phyloP scores from a whole-genome alignment of 108 stramenopile genomes.

The Nitzschia sp. region DNA sequence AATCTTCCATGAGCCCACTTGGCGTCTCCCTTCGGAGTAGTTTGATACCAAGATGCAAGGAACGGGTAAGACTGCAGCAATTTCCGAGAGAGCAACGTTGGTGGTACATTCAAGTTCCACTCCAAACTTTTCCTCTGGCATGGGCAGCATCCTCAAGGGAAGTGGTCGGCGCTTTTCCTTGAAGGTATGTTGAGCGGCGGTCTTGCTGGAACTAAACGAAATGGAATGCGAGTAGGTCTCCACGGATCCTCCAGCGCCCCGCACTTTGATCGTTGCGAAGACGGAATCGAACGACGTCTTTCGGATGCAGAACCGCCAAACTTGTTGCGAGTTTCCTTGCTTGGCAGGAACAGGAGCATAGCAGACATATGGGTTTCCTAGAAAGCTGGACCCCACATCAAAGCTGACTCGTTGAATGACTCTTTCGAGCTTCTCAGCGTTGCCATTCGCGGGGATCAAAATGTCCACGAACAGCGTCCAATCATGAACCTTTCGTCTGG shows the following conservation, averaged over 20 bases:
- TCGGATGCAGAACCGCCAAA: constrained; percentile 44
- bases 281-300: constrained; percentile 48
- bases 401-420: constrained; percentile 48
- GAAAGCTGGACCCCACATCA: constrained; percentile 46
- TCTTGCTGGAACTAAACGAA: background rate
- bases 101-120: constrained; percentile 47
- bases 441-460: background rate
- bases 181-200: background rate
- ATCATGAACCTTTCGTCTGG: background rate
- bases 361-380: constrained; percentile 35
- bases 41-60: background rate
- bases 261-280: constrained; percentile 42
- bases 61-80: background rate
- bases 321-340: background rate
- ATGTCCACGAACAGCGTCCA: background rate
- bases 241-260: constrained; percentile 44
- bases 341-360: constrained; percentile 39
- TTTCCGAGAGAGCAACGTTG: background rate
- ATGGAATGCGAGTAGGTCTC: constrained; percentile 17
- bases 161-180: background rate
- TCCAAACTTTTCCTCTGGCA: constrained; percentile 28
- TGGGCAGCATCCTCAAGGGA: constrained; percentile 22
- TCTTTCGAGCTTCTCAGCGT: background rate
- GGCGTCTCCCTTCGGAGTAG: background rate
- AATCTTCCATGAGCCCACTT: constrained; percentile 42